phyloP scores from a whole-genome alignment of 2,329 filamentous ascomycete species.

The Calcarisporium arbuscula region DNA sequence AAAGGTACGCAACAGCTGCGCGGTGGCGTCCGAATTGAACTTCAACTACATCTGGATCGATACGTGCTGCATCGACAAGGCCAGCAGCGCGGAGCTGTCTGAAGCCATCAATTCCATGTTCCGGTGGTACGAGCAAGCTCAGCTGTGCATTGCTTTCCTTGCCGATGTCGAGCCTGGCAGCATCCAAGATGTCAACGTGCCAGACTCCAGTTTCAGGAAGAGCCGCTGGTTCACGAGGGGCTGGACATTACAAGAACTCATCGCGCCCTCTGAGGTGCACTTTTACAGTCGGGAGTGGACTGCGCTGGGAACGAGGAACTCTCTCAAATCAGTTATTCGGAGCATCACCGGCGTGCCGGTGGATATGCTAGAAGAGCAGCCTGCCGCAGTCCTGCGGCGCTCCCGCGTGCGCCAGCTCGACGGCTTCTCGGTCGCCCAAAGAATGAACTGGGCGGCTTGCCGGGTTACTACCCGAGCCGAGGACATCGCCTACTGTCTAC shows the following conservation, averaged over 20 bases:
- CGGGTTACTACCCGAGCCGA: slow-evolving; percentile 22
- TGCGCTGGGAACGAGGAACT: slow-evolving; percentile 11
- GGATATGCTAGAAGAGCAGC: slow-evolving; percentile 11
- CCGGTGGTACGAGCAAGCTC: slow-evolving; percentile 22
- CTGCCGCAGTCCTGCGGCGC: slow-evolving; percentile 6
- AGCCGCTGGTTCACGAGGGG: slow-evolving; percentile 21
- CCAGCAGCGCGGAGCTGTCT: slow-evolving; percentile 23
- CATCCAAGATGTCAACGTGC: slow-evolving; percentile 3
- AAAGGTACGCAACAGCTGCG: slow-evolving; percentile 17
- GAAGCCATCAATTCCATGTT: slow-evolving; percentile 27
- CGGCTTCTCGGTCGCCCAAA: slow-evolving; percentile 18
- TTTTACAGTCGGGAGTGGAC: slow-evolving; percentile 19
- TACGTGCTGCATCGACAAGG: slow-evolving; percentile 26
- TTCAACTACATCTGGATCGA: slow-evolving; percentile 23
- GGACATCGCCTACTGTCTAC: slow-evolving; percentile 24
- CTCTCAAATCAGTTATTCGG: slow-evolving; percentile 13
- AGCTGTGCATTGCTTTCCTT: slow-evolving; percentile 19
- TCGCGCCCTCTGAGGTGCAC: slow-evolving; percentile 18
- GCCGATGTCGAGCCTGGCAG: slow-evolving; percentile 13
- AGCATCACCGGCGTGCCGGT: slow-evolving; percentile 13
- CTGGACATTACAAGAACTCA: slow-evolving; percentile 24
- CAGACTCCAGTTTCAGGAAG: slow-evolving; percentile 1
- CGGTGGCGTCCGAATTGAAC: slow-evolving; percentile 10
- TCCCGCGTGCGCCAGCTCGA: slow-evolving; percentile 1
- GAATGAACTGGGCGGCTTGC: slow-evolving; percentile 23